Conservation (phyloP, 2,329 filamentous ascomycete species). For the Alternaria brassicicola region DNA sequence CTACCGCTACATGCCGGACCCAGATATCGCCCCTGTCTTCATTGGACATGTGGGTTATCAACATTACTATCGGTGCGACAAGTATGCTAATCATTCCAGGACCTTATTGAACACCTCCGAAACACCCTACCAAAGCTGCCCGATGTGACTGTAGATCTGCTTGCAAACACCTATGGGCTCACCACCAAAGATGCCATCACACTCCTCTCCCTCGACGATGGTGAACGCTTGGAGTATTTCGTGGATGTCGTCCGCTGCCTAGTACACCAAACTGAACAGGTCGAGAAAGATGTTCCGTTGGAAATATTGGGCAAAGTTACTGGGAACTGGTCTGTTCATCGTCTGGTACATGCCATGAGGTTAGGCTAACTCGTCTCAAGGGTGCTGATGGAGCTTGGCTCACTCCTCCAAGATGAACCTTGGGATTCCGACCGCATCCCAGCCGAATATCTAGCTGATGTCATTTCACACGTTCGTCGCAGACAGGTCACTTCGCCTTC, state of each 20-base stretch:
- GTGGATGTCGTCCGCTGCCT: conserved; percentile 63
- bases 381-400: conserved; percentile 60
- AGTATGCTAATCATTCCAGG: conserved; percentile 40
- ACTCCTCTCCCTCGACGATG: conserved; percentile 76
- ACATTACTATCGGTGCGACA: background rate
- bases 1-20: conserved; percentile 98
- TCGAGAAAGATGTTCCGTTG: conserved; percentile 1
- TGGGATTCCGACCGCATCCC: conserved; percentile 53
- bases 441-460: conserved; percentile 50
- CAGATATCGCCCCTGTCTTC: conserved; percentile 81
- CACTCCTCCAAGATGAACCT: conserved; percentile 50
- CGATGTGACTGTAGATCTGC: conserved; percentile 69
- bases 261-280: conserved; percentile 32
- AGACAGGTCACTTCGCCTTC: conserved; percentile 60
- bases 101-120: conserved; percentile 70
- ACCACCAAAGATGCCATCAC: conserved; percentile 83
- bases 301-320: conserved; percentile 54
- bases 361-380: conserved; percentile 26
- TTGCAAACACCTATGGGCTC: conserved; percentile 70
- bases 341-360: background rate
- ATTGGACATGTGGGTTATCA: conserved; percentile 61
- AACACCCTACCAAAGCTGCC: conserved; percentile 72
- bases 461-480: conserved; percentile 50
- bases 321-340: conserved; percentile 60
- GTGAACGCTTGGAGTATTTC: conserved; percentile 82